Evolutionary conservation across 2,329 filamentous ascomycete species (phyloP).

Genomic region (Coniella vitis): DNA sequence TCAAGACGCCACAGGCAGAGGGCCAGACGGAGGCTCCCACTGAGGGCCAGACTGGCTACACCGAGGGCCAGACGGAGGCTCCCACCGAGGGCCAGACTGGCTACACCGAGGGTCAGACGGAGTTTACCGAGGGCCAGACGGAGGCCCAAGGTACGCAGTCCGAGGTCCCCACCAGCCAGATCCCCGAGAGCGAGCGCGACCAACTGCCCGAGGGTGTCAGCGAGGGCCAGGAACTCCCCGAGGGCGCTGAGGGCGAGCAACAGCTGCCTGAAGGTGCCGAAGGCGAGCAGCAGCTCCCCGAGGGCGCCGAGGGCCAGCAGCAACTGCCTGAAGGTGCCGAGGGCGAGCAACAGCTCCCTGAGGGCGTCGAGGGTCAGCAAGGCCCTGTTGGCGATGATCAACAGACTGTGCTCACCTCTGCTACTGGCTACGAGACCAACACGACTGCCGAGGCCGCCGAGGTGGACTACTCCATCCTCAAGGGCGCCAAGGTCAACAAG

Average conservation of each 20-base stretch:
- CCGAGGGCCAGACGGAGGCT: background rate
- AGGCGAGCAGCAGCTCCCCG: background rate
- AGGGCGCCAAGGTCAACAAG: slow-evolving; percentile 52
- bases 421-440: slow-evolving; percentile 11
- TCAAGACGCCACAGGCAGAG: background rate
- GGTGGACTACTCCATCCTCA: slow-evolving; percentile 43
- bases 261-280: background rate
- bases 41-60: background rate
- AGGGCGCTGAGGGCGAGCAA: slow-evolving; percentile 11
- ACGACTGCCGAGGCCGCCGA: slow-evolving; percentile 25
- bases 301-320: slow-evolving; percentile 9
- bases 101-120: background rate
- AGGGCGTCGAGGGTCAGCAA: slow-evolving; percentile 9
- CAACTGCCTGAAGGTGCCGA: too few relatives aligned
- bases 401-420: slow-evolving; percentile 9
- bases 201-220: slow-evolving; percentile 7
- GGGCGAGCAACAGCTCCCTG: slow-evolving; percentile 5
- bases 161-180: slow-evolving; percentile 7
- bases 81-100: background rate
- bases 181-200: slow-evolving; percentile 4
- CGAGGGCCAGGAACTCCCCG: slow-evolving; percentile 6
- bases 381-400: slow-evolving; percentile 11
- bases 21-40: background rate
- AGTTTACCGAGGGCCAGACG: background rate
- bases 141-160: slow-evolving; percentile 1